Evolutionary conservation across 768 basidiomycete genomes (phyloP).

Genomic region (Scleroderma bovista): DNA sequence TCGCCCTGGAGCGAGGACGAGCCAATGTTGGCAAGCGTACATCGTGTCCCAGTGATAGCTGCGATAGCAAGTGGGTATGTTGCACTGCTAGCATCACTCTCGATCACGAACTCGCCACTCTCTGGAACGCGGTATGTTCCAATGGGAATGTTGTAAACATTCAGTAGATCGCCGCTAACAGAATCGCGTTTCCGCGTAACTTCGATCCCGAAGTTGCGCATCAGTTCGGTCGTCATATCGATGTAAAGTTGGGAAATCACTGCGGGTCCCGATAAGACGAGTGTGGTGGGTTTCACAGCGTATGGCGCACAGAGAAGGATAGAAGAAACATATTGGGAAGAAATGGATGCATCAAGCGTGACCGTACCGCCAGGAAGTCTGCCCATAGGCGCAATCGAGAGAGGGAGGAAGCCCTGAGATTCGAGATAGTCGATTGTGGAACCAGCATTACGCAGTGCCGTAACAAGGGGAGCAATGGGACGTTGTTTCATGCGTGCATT

Average conservation of each 20-base stretch:
- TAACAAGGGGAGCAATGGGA: slow-evolving; percentile 92
- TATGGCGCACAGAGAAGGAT: slow-evolving; percentile 97
- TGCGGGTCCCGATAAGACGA: slow-evolving; percentile 88
- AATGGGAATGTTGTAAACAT: slow-evolving; percentile 86
- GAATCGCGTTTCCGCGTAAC: slow-evolving; percentile 64
- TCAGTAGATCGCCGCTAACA: slow-evolving; percentile 53
- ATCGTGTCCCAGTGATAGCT: slow-evolving; percentile 94
- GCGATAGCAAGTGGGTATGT: slow-evolving; percentile 97
- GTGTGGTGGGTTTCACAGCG: slow-evolving; percentile 71
- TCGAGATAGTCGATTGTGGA: slow-evolving; percentile 75
- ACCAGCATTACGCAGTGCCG: slow-evolving; percentile 80
- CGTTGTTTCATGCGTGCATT: slow-evolving; percentile 99
- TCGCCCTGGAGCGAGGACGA: slow-evolving; percentile 93
- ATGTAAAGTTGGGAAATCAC: slow-evolving; percentile 99
- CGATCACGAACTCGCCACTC: slow-evolving; percentile 69
- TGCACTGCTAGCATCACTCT: slow-evolving; percentile 91
- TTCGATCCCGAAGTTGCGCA: slow-evolving; percentile 83
- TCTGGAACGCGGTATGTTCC: slow-evolving; percentile 72
- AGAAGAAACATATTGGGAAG: slow-evolving; percentile 97
- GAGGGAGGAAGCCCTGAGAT: slow-evolving; percentile 78
- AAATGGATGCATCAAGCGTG: slow-evolving; percentile 88
- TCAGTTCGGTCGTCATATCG: slow-evolving; percentile 99
- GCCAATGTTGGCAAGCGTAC: slow-evolving; percentile 91
- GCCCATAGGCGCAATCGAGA: slow-evolving; percentile 79
- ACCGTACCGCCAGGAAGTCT: slow-evolving; percentile 71